Evolutionary conservation across 2,329 filamentous ascomycete species (phyloP).

Genomic region (Stagonosporopsis rhizophila): DNA sequence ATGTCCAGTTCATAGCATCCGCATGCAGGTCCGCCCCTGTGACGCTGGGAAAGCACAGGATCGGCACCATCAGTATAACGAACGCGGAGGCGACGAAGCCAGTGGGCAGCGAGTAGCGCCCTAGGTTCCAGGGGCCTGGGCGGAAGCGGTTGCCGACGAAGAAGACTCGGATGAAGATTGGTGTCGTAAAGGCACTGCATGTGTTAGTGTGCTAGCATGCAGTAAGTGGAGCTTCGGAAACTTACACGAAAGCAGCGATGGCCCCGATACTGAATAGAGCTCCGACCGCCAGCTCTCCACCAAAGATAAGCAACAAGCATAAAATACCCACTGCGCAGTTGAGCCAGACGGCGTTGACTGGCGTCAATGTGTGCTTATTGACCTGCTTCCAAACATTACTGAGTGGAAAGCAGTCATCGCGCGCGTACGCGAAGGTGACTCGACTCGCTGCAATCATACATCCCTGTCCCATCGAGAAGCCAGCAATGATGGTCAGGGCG

Average conservation of each 20-base stretch:
- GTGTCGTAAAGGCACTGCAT: slow-evolving; percentile 59
- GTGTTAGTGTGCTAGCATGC: neutral
- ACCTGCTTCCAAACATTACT: slow-evolving; percentile 66
- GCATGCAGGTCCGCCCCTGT: slow-evolving; percentile 62
- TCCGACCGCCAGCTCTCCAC: slow-evolving; percentile 67
- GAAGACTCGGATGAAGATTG: slow-evolving; percentile 65
- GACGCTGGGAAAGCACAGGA: slow-evolving; percentile 69
- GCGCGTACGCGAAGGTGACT: slow-evolving; percentile 75
- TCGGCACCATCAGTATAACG: slow-evolving; percentile 71
- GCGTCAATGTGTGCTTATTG: slow-evolving; percentile 67
- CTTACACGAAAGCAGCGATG: slow-evolving; percentile 68
- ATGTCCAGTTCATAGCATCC: slow-evolving; percentile 72
- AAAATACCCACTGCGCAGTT: slow-evolving; percentile 67
- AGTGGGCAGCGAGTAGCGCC: slow-evolving; percentile 63
- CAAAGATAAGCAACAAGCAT: slow-evolving; percentile 70
- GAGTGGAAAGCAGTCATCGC: slow-evolving; percentile 72
- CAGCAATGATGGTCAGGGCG: slow-evolving; percentile 70
- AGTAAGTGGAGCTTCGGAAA: neutral
- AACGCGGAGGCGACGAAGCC: slow-evolving; percentile 66
- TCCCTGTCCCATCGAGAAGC: slow-evolving; percentile 75
- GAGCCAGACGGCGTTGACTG: slow-evolving; percentile 74
- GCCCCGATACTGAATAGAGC: slow-evolving; percentile 75
- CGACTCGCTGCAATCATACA: slow-evolving; percentile 73
- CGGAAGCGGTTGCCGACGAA: slow-evolving; percentile 70
- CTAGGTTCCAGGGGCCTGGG: slow-evolving; percentile 73